phyloP scores from a whole-genome alignment of 108 stramenopile genomes.

The Cyclotella atomus region DNA sequence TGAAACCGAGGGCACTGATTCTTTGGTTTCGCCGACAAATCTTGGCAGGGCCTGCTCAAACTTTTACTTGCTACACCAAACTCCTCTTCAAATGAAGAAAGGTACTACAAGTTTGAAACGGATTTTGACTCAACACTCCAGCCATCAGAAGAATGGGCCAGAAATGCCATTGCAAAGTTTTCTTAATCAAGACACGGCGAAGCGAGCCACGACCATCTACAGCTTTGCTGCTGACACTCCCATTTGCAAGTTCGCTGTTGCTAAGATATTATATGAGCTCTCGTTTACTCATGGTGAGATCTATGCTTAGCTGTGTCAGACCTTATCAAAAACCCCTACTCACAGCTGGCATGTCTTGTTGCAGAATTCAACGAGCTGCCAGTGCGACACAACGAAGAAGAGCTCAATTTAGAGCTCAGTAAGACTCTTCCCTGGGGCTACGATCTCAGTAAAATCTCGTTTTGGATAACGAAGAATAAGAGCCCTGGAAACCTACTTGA shows the following conservation, averaged over 20 bases:
- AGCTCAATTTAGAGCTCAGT: constrained; percentile 92
- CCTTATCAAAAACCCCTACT: not conserved
- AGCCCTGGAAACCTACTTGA: constrained; percentile 46
- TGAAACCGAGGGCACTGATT: constrained; percentile 54
- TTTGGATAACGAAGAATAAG: constrained; percentile 37
- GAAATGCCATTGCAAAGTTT: constrained; percentile 8
- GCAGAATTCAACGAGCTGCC: constrained; percentile 95
- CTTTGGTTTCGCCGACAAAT: constrained; percentile 51
- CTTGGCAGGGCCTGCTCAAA: constrained; percentile 87
- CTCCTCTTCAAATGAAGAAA: constrained; percentile 79
- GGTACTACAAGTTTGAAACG: constrained; percentile 58
- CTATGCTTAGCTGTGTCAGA: not conserved
- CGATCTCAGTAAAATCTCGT: constrained; percentile 53
- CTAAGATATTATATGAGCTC: constrained; percentile 73
- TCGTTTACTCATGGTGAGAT: constrained; percentile 65
- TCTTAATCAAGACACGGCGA: constrained; percentile 15
- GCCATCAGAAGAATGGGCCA: constrained; percentile 14
- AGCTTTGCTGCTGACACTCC: constrained; percentile 16
- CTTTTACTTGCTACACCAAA: constrained; percentile 91
- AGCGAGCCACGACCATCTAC: constrained; percentile 3
- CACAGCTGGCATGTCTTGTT: not conserved
- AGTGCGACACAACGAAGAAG: constrained; percentile 98
- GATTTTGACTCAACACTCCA: constrained; percentile 33
- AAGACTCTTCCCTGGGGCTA: constrained; percentile 83
- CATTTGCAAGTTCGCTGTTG: constrained; percentile 48